Evolutionary conservation across 164 flowering plant species (phyloP), one percentile per base, ranked within the genome.

Genomic region (Aristolochia contorta): DNA sequence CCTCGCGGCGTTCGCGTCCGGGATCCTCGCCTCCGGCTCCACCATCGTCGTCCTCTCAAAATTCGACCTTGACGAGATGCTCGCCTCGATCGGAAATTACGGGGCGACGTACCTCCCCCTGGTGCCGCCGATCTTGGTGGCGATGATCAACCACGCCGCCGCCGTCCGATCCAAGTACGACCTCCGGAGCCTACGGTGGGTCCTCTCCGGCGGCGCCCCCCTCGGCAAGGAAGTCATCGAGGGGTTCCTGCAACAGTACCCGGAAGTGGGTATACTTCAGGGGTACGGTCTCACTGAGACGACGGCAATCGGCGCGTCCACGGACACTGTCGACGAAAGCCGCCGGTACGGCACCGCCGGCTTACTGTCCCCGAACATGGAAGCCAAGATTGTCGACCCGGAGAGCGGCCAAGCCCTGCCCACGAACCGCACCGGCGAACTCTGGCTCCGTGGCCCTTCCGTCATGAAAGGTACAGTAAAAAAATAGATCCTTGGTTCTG

Each of bases 201-300:
- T 81, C 16, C 41, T 85, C 27, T 81, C 82, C 0, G 98, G 98
- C 18, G 98, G 96, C 2, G 95, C 96, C 0, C 98, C 98, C 53
- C 67, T 91, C 69, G 79, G 98, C 43, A 83, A 73, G 79, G 92
- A 89, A 64, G 83, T 91, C 74, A 88, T 70, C 10, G 89, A 89
- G 63, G 94, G 89, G 58, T 88, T 91, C 37, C 14, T 69, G 64
- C 76, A 67, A 65, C 77, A 69, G 77, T 91, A 69, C 65, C 98
- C 98, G 46, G 16, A 23, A 23, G 92, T 91, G 24, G 65, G 3
- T 63, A 81, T 91, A 48, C 66, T 79, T 30, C 96, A 89, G 68
- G 96, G 97, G 60, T 92, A 89, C 64, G 98, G 91, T n/a, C 63
- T 91, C 79, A 89, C 98, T 3, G 98, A 91, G 70, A 78, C 95